These are phyloP conservation scores for Salix purpurea DNA, from an alignment of 345 rosid species.

Conservation along the genomic window DNA sequence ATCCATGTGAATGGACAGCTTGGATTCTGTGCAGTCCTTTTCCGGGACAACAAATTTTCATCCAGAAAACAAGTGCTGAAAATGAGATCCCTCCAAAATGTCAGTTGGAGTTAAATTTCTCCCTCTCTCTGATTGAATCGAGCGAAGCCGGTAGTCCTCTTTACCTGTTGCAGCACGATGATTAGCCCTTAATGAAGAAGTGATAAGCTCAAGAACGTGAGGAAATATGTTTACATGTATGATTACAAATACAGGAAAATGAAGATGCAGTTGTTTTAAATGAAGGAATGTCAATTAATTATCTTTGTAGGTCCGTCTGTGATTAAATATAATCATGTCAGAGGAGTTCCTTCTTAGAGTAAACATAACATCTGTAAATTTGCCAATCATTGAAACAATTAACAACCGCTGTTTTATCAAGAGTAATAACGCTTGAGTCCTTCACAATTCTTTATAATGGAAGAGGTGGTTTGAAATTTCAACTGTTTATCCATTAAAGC, in stretches of 20 bases:
- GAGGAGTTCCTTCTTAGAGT: neutral
- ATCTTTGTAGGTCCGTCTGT: neutral
- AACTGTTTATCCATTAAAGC: neutral
- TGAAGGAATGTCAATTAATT: neutral
- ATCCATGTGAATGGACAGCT: neutral
- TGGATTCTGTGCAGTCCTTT: conserved; percentile 4
- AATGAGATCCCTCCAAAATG: neutral
- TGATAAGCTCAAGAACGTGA: neutral
- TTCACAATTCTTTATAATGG: conserved; percentile 4
- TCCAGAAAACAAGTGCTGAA: neutral
- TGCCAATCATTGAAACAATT: neutral
- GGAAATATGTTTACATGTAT: neutral
- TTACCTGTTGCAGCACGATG: neutral
- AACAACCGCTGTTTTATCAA: neutral
- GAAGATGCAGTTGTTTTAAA: neutral
- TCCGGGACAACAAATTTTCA: neutral
- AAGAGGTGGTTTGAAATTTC: neutral
- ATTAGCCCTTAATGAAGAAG: neutral
- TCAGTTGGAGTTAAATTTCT: neutral
- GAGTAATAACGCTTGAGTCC: neutral
- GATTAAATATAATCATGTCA: neutral
- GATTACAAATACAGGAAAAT: neutral
- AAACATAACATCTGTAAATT: neutral
- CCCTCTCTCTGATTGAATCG: neutral
- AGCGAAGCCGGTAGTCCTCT: neutral